Evolutionary conservation across 2,329 filamentous ascomycete species (phyloP).

Genomic region (Westerdykella sp.): DNA sequence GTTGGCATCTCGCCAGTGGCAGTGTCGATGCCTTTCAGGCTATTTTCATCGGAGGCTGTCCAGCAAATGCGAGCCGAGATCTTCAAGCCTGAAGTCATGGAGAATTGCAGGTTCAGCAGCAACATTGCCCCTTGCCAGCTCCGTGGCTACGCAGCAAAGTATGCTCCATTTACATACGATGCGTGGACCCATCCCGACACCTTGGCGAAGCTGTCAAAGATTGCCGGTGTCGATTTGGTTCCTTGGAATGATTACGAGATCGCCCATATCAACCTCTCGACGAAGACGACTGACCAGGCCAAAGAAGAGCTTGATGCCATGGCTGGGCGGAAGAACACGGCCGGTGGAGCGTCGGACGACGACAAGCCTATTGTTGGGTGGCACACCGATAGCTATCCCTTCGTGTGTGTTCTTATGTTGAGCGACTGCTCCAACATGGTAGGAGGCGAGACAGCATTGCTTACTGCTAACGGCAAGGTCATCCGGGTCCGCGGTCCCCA

Average conservation of each 20-base stretch:
- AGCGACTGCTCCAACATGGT: constrained; percentile 58
- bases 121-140: constrained; percentile 53
- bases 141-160: constrained; percentile 52
- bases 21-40: constrained; percentile 58
- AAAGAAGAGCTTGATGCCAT: constrained; percentile 39
- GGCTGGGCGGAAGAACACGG: constrained; percentile 35
- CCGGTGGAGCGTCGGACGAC: constrained; percentile 41
- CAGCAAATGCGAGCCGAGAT: constrained; percentile 57
- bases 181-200: constrained; percentile 54
- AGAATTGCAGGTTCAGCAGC: constrained; percentile 53
- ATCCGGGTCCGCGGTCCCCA: constrained; percentile 55
- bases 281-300: constrained; percentile 46
- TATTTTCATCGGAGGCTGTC: constrained; percentile 58
- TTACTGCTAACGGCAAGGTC: constrained; percentile 48
- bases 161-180: constrained; percentile 59
- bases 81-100: constrained; percentile 51
- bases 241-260: constrained; percentile 54
- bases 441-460: constrained; percentile 59
- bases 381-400: constrained; percentile 61
- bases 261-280: constrained; percentile 52
- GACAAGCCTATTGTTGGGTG: constrained; percentile 54
- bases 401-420: constrained; percentile 65
- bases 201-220: constrained; percentile 49
- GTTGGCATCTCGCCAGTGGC: constrained; percentile 57
- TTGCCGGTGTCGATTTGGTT: constrained; percentile 54